Evolutionary conservation across 345 rosid genomes (phyloP), one percentile per base, ranked within the genome.

Genomic region (Bruguiera gymnorhiza): DNA sequence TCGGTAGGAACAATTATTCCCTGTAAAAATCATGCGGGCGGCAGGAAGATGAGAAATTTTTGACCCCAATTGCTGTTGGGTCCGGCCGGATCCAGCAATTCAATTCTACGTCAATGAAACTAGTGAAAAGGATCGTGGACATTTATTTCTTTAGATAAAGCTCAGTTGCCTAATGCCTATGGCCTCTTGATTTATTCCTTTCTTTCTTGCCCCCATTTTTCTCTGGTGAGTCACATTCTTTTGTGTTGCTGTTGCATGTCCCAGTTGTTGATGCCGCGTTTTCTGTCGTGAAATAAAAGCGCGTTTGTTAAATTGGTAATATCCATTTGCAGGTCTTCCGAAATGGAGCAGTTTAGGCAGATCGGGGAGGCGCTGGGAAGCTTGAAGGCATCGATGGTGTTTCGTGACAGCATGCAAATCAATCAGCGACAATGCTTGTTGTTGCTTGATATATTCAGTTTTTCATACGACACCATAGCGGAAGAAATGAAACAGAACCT

Each of bases 351-450:
- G 43, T 68, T 77, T 51, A 72, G 76, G 56, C 73, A 52, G 60
- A 72, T 77, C 11, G 80, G 80, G 23, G 76, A 77, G 43, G 67
- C 52, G 19, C 31, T 77, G 13, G 80, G 80, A 32, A 58, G 76
- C 39, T 20, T 77, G 66, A 77, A 68, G 66, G 73, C 73, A 13
- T 37, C 68, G 43, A 77, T 72, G 80, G 59, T 68, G 20, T 77
- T 77, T 64, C 70, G 70, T 0, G 76, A 68, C 57, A 68, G 58
- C 57, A 72, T 77, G 20, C 62, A 63, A 63, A 72, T 72, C 73
- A 77, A 77, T 68, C 73, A 65, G 57, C 65, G 80, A 60, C 73
- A 76, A 36, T 72, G 80, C 65, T 56, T 27, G 13, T 57, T 76
- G 34, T 56, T 76, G 73, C 27, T 72, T 18, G 76, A 76, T 50